phyloP scores from a whole-genome alignment of 345 rosid species.

The Salix arbutifolia region DNA sequence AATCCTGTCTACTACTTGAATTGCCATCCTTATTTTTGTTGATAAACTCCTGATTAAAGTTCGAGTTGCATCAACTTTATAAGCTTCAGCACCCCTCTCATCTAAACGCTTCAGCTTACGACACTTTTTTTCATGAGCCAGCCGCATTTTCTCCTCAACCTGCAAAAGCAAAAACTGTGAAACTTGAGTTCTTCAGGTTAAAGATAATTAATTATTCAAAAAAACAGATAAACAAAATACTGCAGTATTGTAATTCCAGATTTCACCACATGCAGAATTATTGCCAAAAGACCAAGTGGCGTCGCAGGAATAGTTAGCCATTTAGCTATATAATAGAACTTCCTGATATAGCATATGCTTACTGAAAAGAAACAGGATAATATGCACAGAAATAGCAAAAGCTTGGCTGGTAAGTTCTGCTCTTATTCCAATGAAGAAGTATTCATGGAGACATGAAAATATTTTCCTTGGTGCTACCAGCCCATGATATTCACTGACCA shows the following conservation, averaged over 20 bases:
- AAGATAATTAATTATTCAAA: constrained; percentile 1
- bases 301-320: background rate
- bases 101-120: constrained; percentile 70
- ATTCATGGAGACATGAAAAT: background rate
- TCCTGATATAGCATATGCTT: background rate
- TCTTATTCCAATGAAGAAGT: background rate
- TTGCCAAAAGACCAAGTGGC: background rate
- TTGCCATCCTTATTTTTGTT: constrained; percentile 77
- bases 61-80: constrained; percentile 56
- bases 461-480: too few species aligned
- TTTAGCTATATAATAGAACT: background rate
- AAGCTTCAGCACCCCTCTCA: constrained; percentile 77
- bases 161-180: constrained; percentile 25
- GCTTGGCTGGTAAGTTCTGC: background rate
- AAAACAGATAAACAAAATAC: background rate
- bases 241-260: background rate
- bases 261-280: constrained; percentile 1
- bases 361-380: background rate
- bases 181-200: background rate
- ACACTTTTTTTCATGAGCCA: constrained; percentile 65
- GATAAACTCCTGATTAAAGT: constrained; percentile 56
- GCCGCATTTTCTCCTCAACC: constrained; percentile 90
- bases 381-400: background rate
- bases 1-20: constrained; percentile 83
- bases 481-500: too few species aligned